phyloP scores from a whole-genome alignment of 805 yeast genomes.

The Nakazawaea populi region DNA sequence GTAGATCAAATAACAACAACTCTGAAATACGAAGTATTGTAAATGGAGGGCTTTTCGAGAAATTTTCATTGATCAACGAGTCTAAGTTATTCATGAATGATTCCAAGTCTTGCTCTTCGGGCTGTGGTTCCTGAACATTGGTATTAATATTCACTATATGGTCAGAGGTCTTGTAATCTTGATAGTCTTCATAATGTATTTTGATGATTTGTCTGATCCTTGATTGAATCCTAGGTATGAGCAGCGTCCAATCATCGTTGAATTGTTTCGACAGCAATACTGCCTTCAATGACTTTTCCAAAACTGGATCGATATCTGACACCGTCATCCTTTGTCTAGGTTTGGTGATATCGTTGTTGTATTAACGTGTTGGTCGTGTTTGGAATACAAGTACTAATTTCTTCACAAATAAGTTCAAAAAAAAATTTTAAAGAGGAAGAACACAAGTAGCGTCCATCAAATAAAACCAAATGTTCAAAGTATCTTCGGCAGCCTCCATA shows the following conservation, averaged over 20 bases:
- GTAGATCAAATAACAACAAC: constrained; percentile 3
- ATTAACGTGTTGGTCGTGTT: background rate
- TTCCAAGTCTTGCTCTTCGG: constrained; percentile 1
- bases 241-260: background rate
- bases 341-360: too few relatives aligned
- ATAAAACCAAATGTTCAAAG: too few relatives aligned
- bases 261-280: background rate
- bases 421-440: too few relatives aligned
- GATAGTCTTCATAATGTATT: background rate
- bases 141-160: constrained; percentile 9
- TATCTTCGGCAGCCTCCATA: too few relatives aligned
- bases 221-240: background rate
- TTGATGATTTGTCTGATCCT: constrained; percentile 2
- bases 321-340: background rate
- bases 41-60: constrained; percentile 8
- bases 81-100: background rate
- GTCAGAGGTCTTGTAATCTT: background rate
- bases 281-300: background rate
- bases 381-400: background rate
- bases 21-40: constrained; percentile 9
- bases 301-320: constrained; percentile 5
- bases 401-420: background rate
- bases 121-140: background rate
- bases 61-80: background rate
- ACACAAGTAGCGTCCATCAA: too few relatives aligned